phyloP scores from a whole-genome alignment of 495 filamentous ascomycete genomes.

The Pyrenopolyporus hunteri region DNA sequence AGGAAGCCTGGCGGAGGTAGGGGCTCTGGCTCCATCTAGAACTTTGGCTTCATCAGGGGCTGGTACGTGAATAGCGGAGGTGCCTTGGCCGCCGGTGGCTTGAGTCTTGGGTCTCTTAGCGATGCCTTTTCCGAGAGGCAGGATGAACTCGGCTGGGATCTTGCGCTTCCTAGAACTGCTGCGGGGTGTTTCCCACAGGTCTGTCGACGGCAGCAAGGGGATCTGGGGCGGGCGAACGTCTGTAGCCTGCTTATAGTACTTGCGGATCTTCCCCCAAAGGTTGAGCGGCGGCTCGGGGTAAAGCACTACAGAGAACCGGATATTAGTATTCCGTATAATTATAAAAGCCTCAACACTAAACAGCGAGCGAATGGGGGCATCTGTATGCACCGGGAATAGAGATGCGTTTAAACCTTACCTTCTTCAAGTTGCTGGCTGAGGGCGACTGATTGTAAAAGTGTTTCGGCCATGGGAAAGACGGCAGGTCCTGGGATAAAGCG shows the following conservation, averaged over 20 bases:
- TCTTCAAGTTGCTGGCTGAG: slow-evolving; percentile 28
- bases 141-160: slow-evolving; percentile 34
- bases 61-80: no score
- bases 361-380: background rate
- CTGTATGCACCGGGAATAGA: background rate
- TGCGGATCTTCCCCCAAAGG: background rate
- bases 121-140: background rate
- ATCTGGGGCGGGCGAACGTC: background rate
- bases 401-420: slow-evolving; percentile 28
- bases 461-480: slow-evolving; percentile 42
- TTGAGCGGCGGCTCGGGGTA: slow-evolving; percentile 3
- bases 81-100: background rate
- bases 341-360: background rate
- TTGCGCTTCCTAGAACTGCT: slow-evolving; percentile 41
- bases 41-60: no score
- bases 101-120: background rate
- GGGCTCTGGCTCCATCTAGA: background rate
- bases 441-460: slow-evolving; percentile 32
- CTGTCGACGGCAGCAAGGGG: slow-evolving; percentile 29
- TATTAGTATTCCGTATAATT: slow-evolving; percentile 4
- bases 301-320: background rate
- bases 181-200: slow-evolving; percentile 22
- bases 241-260: slow-evolving; percentile 3
- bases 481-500: slow-evolving; percentile 37
- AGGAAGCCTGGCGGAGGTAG: no score